A percentile compares a stretch with the other conserved stretches of the same genome.
Conservation (phyloP, 2,329 filamentous ascomycete genomes). For the Xylariaceae sp. region DNA sequence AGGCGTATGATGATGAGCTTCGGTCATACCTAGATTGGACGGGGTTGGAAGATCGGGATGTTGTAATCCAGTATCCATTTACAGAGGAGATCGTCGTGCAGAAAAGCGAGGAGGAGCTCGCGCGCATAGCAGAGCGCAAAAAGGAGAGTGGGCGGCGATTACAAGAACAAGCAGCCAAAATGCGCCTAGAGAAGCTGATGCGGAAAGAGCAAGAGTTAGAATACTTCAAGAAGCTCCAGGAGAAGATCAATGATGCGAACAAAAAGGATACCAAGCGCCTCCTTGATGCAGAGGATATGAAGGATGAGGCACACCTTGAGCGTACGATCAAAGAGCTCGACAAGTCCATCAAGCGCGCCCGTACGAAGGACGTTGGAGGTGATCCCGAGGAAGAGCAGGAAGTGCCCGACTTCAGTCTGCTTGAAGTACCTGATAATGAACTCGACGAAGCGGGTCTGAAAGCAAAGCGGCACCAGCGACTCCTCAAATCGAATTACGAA, state of each 20-base stretch:
- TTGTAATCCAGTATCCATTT: conserved; percentile 89
- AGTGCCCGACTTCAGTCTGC: conserved; percentile 80
- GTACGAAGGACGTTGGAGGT: conserved; percentile 90
- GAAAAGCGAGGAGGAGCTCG: conserved; percentile 93
- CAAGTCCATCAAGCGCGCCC: conserved; percentile 82
- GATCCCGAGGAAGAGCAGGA: conserved; percentile 80
- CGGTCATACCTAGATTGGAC: conserved; percentile 83
- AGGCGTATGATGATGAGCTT: conserved; percentile 80
- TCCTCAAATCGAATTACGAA: conserved; percentile 94
- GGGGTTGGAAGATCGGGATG: conserved; percentile 84
- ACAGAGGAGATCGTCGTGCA: conserved; percentile 88
- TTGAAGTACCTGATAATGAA: conserved; percentile 88
- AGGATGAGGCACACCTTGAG: conserved; percentile 86
- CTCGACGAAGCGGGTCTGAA: conserved; percentile 90
- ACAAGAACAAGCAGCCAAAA: conserved; percentile 95
- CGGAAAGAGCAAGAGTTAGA: conserved; percentile 95
- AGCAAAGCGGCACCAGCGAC: conserved; percentile 86
- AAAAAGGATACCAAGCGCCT: conserved; percentile 91
- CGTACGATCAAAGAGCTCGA: conserved; percentile 87
- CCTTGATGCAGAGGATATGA: conserved; percentile 87
- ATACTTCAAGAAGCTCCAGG: conserved; percentile 85
- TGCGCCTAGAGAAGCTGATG: conserved; percentile 92
- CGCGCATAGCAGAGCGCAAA: conserved; percentile 86
- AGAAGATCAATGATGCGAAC: conserved; percentile 70
- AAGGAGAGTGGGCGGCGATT: conserved; percentile 90